These are phyloP conservation scores for Ochetophila trinervis DNA, from an alignment of 306 rosid species.

Conservation along the genomic window DNA sequence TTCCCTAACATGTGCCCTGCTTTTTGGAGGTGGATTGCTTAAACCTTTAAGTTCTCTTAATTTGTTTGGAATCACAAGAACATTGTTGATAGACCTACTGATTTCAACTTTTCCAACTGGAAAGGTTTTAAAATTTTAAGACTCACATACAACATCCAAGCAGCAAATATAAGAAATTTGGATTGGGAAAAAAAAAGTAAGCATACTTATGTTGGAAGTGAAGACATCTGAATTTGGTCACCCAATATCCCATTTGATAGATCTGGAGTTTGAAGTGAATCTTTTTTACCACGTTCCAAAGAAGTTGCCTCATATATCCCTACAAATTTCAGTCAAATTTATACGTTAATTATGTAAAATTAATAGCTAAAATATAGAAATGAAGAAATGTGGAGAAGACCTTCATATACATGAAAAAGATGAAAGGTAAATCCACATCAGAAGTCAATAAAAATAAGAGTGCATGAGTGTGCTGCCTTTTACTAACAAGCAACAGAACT, in stretches of 20 bases:
- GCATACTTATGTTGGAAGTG: conserved; percentile 87
- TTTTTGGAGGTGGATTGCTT: not conserved
- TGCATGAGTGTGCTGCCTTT: not conserved
- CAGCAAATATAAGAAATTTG: not conserved
- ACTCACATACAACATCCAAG: not conserved
- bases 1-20: not conserved
- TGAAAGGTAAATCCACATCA: not conserved
- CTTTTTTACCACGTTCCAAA: conserved; percentile 71
- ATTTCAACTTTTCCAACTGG: no score
- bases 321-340: conserved; percentile 32
- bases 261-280: conserved; percentile 51
- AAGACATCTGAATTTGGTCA: conserved; percentile 56
- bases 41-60: not conserved
- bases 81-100: not conserved
- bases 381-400: not conserved
- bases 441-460: not conserved
- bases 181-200: not conserved
- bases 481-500: not conserved
- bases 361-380: not conserved
- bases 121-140: not conserved
- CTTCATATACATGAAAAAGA: not conserved
- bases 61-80: not conserved
- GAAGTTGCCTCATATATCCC: conserved; percentile 92
- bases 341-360: conserved; percentile 5
- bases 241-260: conserved; percentile 54